A percentile compares a stretch with the other conserved stretches of the same genome.
phyloP scores from a whole-genome alignment of 108 stramenopile species.

The Halocafeteria seosinensis region DNA sequence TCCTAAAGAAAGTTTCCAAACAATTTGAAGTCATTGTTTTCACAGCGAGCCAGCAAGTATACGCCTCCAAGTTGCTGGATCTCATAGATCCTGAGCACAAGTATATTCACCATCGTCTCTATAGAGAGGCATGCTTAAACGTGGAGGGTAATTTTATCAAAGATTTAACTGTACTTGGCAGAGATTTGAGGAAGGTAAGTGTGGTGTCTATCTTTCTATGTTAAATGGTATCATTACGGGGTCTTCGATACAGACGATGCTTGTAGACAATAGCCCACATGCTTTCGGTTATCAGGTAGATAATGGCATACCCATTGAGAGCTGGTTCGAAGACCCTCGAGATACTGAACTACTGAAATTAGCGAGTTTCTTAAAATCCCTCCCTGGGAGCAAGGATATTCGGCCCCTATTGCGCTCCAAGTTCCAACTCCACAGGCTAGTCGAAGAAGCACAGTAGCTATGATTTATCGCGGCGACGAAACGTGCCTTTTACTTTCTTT shows the following conservation, averaged over 20 bases:
- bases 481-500: too few relatives aligned
- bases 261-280: slow-evolving; percentile 88
- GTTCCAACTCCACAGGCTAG: slow-evolving; percentile 43
- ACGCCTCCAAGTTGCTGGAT: slow-evolving; percentile 88
- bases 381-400: slow-evolving; percentile 57
- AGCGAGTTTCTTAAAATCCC: slow-evolving; percentile 53
- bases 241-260: slow-evolving; percentile 55
- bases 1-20: slow-evolving; percentile 72
- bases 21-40: slow-evolving; percentile 93
- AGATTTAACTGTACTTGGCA: slow-evolving; percentile 61
- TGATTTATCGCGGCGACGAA: too few relatives aligned
- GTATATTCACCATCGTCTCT: slow-evolving; percentile 61
- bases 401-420: slow-evolving; percentile 45
- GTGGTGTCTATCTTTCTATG: too few relatives aligned
- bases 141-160: slow-evolving; percentile 95
- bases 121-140: slow-evolving; percentile 89
- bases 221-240: too few relatives aligned
- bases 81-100: slow-evolving; percentile 59
- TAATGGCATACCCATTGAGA: slow-evolving; percentile 93
- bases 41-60: slow-evolving; percentile 89
- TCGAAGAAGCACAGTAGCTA: slow-evolving; percentile 35
- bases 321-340: slow-evolving; percentile 80
- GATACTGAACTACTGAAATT: slow-evolving; percentile 76
- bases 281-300: slow-evolving; percentile 75
- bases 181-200: slow-evolving; percentile 58